A percentile compares a stretch with the other conserved stretches of the same genome.
These are phyloP conservation scores for Neurospora sp. DNA, from an alignment of 495 filamentous ascomycete genomes.

Conservation along the genomic window DNA sequence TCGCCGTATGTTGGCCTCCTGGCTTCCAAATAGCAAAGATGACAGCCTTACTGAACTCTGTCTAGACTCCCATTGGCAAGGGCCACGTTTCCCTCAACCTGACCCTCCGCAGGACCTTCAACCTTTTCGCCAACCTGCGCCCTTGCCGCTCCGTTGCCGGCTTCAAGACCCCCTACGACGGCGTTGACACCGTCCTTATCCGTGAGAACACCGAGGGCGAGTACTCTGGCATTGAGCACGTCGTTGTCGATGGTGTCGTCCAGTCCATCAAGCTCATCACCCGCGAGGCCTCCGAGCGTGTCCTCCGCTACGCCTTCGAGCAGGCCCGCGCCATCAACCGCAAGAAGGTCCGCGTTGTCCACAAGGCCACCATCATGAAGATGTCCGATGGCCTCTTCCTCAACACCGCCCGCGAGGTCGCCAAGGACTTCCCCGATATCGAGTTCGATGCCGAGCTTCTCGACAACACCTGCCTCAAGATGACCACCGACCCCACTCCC, in stretches of 20 bases:
- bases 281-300: slow-evolving; percentile 81
- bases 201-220: slow-evolving; percentile 99
- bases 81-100: slow-evolving; percentile 98
- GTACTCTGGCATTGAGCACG: slow-evolving; percentile 98
- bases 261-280: slow-evolving; percentile 99
- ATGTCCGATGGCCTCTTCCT: slow-evolving; percentile 99
- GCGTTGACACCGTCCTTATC: slow-evolving; percentile 94
- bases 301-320: slow-evolving; percentile 94
- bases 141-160: slow-evolving; percentile 93
- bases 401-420: slow-evolving; percentile 65
- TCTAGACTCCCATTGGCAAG: slow-evolving; percentile 90
- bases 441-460: slow-evolving; percentile 95
- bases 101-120: slow-evolving; percentile 96
- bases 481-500: slow-evolving; percentile 83
- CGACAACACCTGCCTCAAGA: slow-evolving; percentile 98
- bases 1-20: slow-evolving; percentile 60
- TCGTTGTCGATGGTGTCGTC: slow-evolving; percentile 94
- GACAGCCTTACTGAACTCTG: neutral
- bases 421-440: slow-evolving; percentile 89
- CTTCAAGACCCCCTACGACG: slow-evolving; percentile 98
- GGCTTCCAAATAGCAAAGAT: neutral
- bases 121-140: slow-evolving; percentile 97
- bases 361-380: slow-evolving; percentile 99
- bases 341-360: slow-evolving; percentile 91
- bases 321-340: slow-evolving; percentile 84